Conservation (phyloP, 2,329 filamentous ascomycete species). For the Phoma sp. region DNA sequence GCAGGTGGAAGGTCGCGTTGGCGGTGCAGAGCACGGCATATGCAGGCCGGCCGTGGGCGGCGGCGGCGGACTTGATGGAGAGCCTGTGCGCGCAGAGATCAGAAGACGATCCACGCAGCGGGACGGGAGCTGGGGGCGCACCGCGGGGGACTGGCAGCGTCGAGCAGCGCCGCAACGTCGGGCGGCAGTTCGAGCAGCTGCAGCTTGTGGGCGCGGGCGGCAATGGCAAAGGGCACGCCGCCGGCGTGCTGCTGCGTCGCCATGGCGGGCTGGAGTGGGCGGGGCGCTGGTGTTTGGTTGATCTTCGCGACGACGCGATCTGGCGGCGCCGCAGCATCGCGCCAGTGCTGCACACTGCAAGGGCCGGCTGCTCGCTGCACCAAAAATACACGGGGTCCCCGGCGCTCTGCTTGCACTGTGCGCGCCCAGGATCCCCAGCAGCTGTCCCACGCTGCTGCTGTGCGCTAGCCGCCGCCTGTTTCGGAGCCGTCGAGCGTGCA, state of each 20-base stretch:
- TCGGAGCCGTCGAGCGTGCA: slow-evolving; percentile 18
- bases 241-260: slow-evolving; percentile 52
- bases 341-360: slow-evolving; percentile 9
- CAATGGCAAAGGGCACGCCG: slow-evolving; percentile 54
- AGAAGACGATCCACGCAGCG: slow-evolving; percentile 30
- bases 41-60: slow-evolving; percentile 44
- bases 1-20: slow-evolving; percentile 64
- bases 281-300: slow-evolving; percentile 14
- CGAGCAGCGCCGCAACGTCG: slow-evolving; percentile 62
- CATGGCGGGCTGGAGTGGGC: slow-evolving; percentile 42
- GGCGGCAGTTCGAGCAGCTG: slow-evolving; percentile 67
- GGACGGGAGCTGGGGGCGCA: slow-evolving; percentile 43
- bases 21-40: slow-evolving; percentile 67
- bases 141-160: slow-evolving; percentile 55
- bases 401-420: no score
- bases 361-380: slow-evolving; percentile 5
- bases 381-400: slow-evolving; percentile 1
- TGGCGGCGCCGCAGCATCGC: neutral
- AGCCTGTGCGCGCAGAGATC: slow-evolving; percentile 40
- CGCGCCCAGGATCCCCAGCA: neutral
- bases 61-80: slow-evolving; percentile 45
- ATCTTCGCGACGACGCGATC: slow-evolving; percentile 7
- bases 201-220: slow-evolving; percentile 60
- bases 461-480: slow-evolving; percentile 35
- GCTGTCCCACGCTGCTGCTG: slow-evolving; percentile 32